These are phyloP conservation scores for Arthrobotrys conoides DNA, from an alignment of 2,329 filamentous ascomycete species.

Conservation along the genomic window DNA sequence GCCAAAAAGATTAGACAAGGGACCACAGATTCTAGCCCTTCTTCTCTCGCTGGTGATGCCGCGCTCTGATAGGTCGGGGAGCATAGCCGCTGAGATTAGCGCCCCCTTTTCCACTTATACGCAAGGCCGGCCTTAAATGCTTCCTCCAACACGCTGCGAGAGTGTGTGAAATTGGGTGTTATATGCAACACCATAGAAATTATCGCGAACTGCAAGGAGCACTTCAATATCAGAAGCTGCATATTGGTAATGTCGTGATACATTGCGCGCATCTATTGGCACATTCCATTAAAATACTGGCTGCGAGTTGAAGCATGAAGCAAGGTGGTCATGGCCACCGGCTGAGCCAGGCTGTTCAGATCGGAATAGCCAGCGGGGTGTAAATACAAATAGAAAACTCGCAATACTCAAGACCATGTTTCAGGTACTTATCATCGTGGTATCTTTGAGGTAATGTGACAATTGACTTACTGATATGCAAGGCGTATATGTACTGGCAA, in stretches of 20 bases:
- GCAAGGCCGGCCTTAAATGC: background rate
- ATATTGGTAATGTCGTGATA: background rate
- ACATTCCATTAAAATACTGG: conserved; percentile 11
- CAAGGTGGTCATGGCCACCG: conserved; percentile 16
- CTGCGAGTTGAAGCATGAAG: background rate
- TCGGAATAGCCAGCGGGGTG: background rate
- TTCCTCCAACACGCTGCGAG: conserved; percentile 21
- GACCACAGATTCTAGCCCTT: conserved; percentile 15
- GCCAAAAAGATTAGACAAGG: conserved; percentile 26
- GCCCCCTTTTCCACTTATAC: conserved; percentile 7
- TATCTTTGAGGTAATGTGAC: conserved; percentile 8
- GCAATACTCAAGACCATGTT: conserved; percentile 18
- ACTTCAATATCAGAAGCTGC: background rate
- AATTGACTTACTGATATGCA: background rate
- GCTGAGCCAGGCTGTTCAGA: background rate
- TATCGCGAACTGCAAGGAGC: conserved; percentile 23
- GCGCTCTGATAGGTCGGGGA: conserved; percentile 16
- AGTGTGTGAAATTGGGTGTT: conserved; percentile 22
- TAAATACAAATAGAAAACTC: conserved; percentile 37
- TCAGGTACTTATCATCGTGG: background rate
- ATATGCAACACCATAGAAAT: conserved; percentile 36
- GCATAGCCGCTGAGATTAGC: conserved; percentile 21
- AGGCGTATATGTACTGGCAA: background rate
- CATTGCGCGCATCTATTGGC: background rate
- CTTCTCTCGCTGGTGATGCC: background rate